A percentile compares a stretch with the other conserved stretches of the same genome.
Conservation (phyloP, 1,284 basidiomycete genomes). For the Naganishia sp. region DNA sequence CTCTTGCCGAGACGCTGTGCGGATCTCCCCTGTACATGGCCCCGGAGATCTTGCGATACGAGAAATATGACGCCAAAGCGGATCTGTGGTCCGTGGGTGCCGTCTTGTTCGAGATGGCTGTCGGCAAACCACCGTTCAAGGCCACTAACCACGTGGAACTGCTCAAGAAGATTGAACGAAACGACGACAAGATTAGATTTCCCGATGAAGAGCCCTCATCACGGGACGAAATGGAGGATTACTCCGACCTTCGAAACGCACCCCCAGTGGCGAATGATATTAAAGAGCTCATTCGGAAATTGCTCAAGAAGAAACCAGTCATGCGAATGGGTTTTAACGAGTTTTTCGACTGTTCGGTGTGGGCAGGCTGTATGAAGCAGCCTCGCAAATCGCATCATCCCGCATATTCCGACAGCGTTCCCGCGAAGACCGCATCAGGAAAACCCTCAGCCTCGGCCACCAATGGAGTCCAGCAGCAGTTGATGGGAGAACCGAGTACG, state of each 20-base stretch:
- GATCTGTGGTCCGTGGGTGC: conserved; percentile 98
- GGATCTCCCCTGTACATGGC: conserved; percentile 99
- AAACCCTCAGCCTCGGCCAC: conserved; percentile 1
- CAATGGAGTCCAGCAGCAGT: background rate
- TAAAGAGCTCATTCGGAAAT: conserved; percentile 78
- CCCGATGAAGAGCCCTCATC: conserved; percentile 69
- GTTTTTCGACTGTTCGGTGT: conserved; percentile 81
- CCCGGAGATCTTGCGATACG: conserved; percentile 93
- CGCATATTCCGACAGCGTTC: conserved; percentile 3
- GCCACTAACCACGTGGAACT: conserved; percentile 96
- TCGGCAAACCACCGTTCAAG: conserved; percentile 90
- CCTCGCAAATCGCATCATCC: conserved; percentile 41
- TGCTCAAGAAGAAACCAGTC: conserved; percentile 80
- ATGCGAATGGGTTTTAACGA: conserved; percentile 89
- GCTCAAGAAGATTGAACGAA: conserved; percentile 86
- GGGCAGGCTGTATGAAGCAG: conserved; percentile 71
- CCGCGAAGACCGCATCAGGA: background rate
- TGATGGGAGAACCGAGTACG: background rate
- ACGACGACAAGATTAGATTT: conserved; percentile 74
- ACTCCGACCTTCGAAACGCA: conserved; percentile 21
- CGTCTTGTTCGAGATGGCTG: conserved; percentile 92
- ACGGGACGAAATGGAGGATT: conserved; percentile 15
- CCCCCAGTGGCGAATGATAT: conserved; percentile 74
- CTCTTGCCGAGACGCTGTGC: conserved; percentile 96
- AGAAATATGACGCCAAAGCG: conserved; percentile 97